Evolutionary conservation across 2,329 filamentous ascomycete species (phyloP).

Genomic region (Biscogniauxia marginata): DNA sequence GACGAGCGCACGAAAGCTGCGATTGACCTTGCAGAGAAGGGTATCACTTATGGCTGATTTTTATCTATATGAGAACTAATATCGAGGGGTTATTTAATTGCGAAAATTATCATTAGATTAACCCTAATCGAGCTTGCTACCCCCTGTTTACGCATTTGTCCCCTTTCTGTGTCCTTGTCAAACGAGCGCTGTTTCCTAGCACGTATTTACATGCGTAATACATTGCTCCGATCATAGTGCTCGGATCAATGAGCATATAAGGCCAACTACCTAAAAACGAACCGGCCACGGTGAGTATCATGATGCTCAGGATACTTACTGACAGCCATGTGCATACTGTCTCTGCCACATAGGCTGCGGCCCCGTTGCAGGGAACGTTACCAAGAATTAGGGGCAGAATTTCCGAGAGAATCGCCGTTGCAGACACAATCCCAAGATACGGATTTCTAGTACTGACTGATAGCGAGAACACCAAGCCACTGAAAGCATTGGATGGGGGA

Average conservation of each 20-base stretch:
- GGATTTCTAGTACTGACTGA: constrained; percentile 32
- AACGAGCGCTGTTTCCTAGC: constrained; percentile 1
- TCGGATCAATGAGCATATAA: constrained; percentile 46
- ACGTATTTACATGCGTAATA: constrained; percentile 36
- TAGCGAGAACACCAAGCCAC: constrained; percentile 40
- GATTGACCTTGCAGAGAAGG: constrained; percentile 34
- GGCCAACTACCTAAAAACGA: constrained; percentile 45
- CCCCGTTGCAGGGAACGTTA: constrained; percentile 47
- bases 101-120: background rate
- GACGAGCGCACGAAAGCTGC: constrained; percentile 54
- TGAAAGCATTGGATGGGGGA: constrained; percentile 45
- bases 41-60: constrained; percentile 14
- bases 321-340: constrained; percentile 41
- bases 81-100: background rate
- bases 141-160: background rate
- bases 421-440: constrained; percentile 41
- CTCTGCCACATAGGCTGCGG: constrained; percentile 39
- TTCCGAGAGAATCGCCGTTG: constrained; percentile 46
- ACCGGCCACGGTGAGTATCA: constrained; percentile 40
- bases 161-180: background rate
- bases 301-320: constrained; percentile 39
- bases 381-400: constrained; percentile 50
- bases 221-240: constrained; percentile 45
- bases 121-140: background rate
- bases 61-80: background rate